Evolutionary conservation across 805 yeast species (phyloP), one percentile per base, ranked within the genome.

Genomic region (Komagataella pseudopastoris): DNA sequence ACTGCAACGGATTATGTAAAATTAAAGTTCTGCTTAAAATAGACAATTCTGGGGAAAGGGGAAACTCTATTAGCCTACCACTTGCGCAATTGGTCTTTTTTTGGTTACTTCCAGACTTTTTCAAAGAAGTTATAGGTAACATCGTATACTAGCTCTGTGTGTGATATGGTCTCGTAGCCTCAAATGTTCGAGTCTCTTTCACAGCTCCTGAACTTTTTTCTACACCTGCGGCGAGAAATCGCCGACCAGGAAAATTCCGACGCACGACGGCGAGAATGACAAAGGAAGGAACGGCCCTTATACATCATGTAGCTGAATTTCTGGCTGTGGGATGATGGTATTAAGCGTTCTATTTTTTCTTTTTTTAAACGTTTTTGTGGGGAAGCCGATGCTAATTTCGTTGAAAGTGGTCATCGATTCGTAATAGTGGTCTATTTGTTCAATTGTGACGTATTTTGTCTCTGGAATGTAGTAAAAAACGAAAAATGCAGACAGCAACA

Each of bases 391-490:
- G 39, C 39, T 30, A 5, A 30, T 10, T 3, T 30, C 39, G 39
- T 30, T 30, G 24, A 44, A 48, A 4, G 43, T 30, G 20, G 30
- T 16, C 23, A 17, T 18, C 7, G 20, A 8, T 17, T 23, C 49
- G 45, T 50, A 50, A 4, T 18, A 16, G 2, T n/a, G 12, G 52
- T 67, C 65, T 16, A 67, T 51, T 39, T 52, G 51, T 6, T 55
- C 54, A 17, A 56, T 58, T 1, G 59, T 55, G 5, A 54, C 46
- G 4, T 59, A 56, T 47, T 59, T 61, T 3, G 70, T 66, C 49
- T 67, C 71, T 0, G 71, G 71, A 14, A 67, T 62, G n/a, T 60
- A 46, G 18, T 52, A 54, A 49, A 54, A 57, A 10, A 63, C 64
- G 51, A 67, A 61, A 0, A 54, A 23, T 1, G 58, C 18, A n/a